phyloP scores from a whole-genome alignment of 495 filamentous ascomycete genomes.

The Aspergillus conjunctus region DNA sequence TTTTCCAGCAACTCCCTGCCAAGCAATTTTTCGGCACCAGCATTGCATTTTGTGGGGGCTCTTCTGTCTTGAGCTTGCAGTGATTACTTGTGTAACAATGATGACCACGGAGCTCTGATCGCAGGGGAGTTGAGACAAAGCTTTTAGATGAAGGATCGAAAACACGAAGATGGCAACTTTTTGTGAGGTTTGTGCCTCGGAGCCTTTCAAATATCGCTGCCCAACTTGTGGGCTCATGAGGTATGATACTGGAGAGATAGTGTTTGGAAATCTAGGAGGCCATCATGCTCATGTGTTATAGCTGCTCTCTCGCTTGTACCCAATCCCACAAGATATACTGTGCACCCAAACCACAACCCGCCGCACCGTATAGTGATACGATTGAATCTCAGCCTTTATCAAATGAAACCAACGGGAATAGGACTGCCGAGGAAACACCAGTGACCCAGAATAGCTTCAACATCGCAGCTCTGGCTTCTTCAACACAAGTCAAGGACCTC shows the following conservation, averaged over 20 bases:
- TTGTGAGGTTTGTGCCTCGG: constrained; percentile 61
- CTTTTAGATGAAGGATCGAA: background rate
- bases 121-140: constrained; percentile 6
- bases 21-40: background rate
- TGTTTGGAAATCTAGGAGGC: background rate
- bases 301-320: constrained; percentile 71
- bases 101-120: constrained; percentile 17
- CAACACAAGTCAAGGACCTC: constrained; percentile 51
- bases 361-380: constrained; percentile 32
- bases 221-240: constrained; percentile 62
- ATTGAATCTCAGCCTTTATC: constrained; percentile 33
- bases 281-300: constrained; percentile 31
- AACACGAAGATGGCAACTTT: constrained; percentile 33
- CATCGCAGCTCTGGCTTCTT: constrained; percentile 32
- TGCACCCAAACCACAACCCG: constrained; percentile 37
- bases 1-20: background rate
- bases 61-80: background rate
- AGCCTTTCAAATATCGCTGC: constrained; percentile 66
- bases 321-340: constrained; percentile 62
- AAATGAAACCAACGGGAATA: constrained; percentile 16
- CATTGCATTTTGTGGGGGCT: background rate
- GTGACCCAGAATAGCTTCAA: constrained; percentile 16
- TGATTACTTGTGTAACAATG: constrained; percentile 8
- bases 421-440: constrained; percentile 17
- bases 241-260: constrained; percentile 41